Evolutionary conservation across 305 asterid genomes (phyloP).

Genomic region (Solanum hybrid): DNA sequence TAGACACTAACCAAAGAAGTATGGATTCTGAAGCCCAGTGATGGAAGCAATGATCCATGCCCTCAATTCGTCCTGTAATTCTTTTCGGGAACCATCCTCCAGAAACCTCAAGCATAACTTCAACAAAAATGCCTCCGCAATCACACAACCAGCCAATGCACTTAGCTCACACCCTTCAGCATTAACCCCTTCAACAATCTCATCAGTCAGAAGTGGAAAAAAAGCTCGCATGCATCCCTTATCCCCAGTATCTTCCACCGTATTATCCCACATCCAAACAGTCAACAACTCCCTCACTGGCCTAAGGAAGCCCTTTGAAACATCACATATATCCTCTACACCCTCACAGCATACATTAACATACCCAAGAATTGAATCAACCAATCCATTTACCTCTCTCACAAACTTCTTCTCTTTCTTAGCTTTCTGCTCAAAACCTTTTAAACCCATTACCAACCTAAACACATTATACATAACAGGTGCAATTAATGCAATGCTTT

Average conservation of each 20-base stretch:
- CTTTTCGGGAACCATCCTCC: constrained; percentile 35
- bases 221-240: constrained; percentile 26
- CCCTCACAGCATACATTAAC: constrained; percentile 37
- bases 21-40: constrained; percentile 35
- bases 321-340: constrained; percentile 20
- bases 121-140: constrained; percentile 47
- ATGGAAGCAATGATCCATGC: constrained; percentile 51
- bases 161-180: constrained; percentile 28
- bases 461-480: constrained; percentile 47
- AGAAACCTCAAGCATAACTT: constrained; percentile 40
- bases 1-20: constrained; percentile 45
- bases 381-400: constrained; percentile 39
- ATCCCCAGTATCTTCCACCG: constrained; percentile 6
- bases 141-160: constrained; percentile 52
- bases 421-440: constrained; percentile 26
- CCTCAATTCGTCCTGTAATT: constrained; percentile 34
- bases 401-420: constrained; percentile 38
- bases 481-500: constrained; percentile 37
- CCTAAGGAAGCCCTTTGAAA: constrained; percentile 25
- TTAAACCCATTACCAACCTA: constrained; percentile 21
- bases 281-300: constrained; percentile 38
- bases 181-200: constrained; percentile 18
- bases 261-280: constrained; percentile 37
- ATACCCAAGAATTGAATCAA: constrained; percentile 45
- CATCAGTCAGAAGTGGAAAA: constrained; percentile 47